A percentile compares a stretch with the other conserved stretches of the same genome.
phyloP scores from a whole-genome alignment of 495 filamentous ascomycete species.

The Chlorociboria aeruginascens region DNA sequence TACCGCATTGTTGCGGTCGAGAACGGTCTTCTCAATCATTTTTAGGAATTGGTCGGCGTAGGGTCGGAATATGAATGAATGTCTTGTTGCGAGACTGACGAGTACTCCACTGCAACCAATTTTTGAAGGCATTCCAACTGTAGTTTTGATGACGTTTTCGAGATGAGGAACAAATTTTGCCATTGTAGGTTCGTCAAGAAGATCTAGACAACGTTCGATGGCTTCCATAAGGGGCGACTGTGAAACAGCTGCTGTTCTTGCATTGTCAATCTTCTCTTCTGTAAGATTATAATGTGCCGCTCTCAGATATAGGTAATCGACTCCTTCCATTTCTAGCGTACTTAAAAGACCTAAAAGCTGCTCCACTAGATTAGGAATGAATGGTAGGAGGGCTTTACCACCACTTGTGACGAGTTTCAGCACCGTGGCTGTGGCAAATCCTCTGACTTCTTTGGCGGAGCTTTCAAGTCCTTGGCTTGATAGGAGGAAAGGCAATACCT shows the following conservation, averaged over 20 bases:
- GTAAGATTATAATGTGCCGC: conserved; percentile 76
- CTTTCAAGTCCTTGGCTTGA: conserved; percentile 85
- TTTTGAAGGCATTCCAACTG: conserved; percentile 84
- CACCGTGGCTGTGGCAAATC: conserved; percentile 60
- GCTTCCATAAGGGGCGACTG: conserved; percentile 88
- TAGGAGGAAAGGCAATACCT: conserved; percentile 80
- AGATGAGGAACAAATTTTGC: conserved; percentile 56
- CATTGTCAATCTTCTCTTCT: conserved; percentile 75
- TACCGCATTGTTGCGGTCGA: conserved; percentile 87
- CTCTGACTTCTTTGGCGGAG: conserved; percentile 70
- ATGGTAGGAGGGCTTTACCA: conserved; percentile 59
- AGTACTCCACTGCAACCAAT: conserved; percentile 79
- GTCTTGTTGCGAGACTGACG: conserved; percentile 73
- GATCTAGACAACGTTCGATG: conserved; percentile 78
- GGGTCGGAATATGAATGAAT: conserved; percentile 58
- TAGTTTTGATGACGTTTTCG: conserved; percentile 67
- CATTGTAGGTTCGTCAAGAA: conserved; percentile 68
- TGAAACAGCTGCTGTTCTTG: conserved; percentile 65
- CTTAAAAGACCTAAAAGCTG: conserved; percentile 70
- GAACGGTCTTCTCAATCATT: conserved; percentile 61
- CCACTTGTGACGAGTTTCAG: conserved; percentile 83
- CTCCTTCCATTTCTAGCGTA: conserved; percentile 69
- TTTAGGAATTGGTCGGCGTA: conserved; percentile 70
- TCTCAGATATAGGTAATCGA: conserved; percentile 89
- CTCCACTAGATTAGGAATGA: conserved; percentile 69